phyloP scores from a whole-genome alignment of 495 filamentous ascomycete genomes.

The Oidiodendron maius region DNA sequence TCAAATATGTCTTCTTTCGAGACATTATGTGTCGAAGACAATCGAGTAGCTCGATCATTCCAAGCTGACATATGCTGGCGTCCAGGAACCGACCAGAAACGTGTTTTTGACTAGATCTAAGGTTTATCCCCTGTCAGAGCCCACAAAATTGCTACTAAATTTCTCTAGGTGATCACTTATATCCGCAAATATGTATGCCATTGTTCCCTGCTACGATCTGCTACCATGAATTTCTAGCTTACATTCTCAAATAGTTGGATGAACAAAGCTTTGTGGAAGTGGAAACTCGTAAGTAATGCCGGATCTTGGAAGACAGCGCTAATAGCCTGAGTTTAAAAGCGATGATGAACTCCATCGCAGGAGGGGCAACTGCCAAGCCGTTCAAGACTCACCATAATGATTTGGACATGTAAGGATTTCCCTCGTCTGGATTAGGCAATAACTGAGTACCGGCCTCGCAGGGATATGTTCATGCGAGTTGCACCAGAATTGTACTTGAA shows the following conservation, averaged over 20 bases:
- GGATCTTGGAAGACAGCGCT: no score
- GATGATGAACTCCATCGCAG: slow-evolving; percentile 96
- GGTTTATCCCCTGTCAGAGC: no score
- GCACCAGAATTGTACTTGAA: slow-evolving; percentile 96
- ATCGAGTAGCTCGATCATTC: no score
- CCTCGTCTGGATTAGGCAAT: no score
- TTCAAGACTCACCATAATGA: slow-evolving; percentile 96
- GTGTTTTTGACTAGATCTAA: slow-evolving; percentile 78
- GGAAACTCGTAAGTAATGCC: no score
- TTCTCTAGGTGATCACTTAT: slow-evolving; percentile 77
- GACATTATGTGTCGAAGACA: no score
- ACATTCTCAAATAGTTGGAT: slow-evolving; percentile 83
- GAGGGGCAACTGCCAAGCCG: slow-evolving; percentile 92
- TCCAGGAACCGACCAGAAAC: slow-evolving; percentile 71
- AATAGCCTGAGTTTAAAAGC: no score
- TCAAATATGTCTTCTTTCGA: background rate
- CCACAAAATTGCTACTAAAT: no score
- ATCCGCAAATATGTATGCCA: slow-evolving; percentile 80
- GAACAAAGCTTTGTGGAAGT: slow-evolving; percentile 82
- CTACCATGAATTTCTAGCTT: no score
- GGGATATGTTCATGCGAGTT: slow-evolving; percentile 90
- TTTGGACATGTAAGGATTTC: slow-evolving; percentile 76
- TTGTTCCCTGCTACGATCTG: no score
- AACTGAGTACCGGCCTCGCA: no score
- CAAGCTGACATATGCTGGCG: no score